Base-by-base conservation (phyloP, 2,329 filamentous ascomycete species). In the Pyrenochaeta sp. region DNA sequence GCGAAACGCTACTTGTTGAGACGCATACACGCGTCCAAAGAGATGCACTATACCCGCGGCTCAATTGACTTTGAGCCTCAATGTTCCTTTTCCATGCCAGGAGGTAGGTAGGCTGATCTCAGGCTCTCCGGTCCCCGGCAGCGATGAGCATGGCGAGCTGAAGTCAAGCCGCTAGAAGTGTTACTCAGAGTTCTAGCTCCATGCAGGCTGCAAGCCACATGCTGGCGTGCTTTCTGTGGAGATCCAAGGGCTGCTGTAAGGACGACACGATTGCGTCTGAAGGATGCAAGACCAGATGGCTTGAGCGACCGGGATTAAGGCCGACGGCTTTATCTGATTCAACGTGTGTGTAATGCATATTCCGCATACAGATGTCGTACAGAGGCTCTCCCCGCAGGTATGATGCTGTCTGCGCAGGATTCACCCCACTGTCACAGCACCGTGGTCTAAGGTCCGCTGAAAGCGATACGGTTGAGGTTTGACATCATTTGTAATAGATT, bases 401-500 rank as follows among this genome's bases (percentile, higher is more conserved):
- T 5, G 3, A 19, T n/a, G 13, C n/a, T 39, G 36, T 39, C 3
- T 39, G 36, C 36, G 36, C 15, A 13, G 36, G 36, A 19, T n/a
- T 15, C 36, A 39, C 36, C 13, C 13, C 36, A 39, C 9, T 19
- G 9, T 30, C 28, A 30, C 28, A 6, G 8, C 30, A 24, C 28
- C 34, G 36, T 28, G 13, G 42, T 44, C 42, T 19, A 9, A 44
- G 42, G 42, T 13, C 13, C 25, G 36, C 13, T 44, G 22, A 44
- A 24, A 5, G 40, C n/a, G 28, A 32, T 8, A 32, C 19, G 28
- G 28, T 47, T 12, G 45, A 47, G 27, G 45, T 52, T 32, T 34
- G n/a, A 52, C 39, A 9, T 15, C 44, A 45, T 56, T 52, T 50
- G 56, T 52, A 52, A 61, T 55, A 39, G 56, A 61, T 52, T 54